A percentile compares a stretch with the other conserved stretches of the same genome.
Conservation (phyloP, 768 basidiomycete genomes). For the Fibroporia radiculosa region DNA sequence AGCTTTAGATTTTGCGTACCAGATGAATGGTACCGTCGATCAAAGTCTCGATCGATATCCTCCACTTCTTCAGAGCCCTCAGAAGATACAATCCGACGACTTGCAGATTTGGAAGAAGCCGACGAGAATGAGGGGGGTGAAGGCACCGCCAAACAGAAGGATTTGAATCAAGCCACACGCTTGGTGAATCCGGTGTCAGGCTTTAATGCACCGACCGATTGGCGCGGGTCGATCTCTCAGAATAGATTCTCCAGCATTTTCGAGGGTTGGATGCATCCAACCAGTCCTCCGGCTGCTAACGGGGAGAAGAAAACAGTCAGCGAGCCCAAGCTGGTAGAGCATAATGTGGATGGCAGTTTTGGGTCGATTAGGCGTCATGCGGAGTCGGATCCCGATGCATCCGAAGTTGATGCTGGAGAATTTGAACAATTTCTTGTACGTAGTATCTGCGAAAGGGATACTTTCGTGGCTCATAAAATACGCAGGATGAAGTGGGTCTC, state of each 20-base stretch:
- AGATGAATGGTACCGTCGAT: constrained; percentile 73
- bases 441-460: not conserved
- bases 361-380: not conserved
- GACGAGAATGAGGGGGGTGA: constrained; percentile 39
- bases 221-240: constrained; percentile 48
- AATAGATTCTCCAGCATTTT: constrained; percentile 59
- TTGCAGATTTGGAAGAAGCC: constrained; percentile 42
- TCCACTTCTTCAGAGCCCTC: constrained; percentile 41
- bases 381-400: constrained; percentile 16
- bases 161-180: constrained; percentile 24
- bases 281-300: constrained; percentile 30
- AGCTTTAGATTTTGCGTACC: constrained; percentile 62
- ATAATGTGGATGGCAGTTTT: constrained; percentile 28
- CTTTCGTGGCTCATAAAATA: constrained; percentile 1
- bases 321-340: constrained; percentile 56
- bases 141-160: constrained; percentile 53
- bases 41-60: constrained; percentile 47
- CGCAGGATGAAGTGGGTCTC: constrained; percentile 63
- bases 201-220: constrained; percentile 31
- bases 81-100: constrained; percentile 39
- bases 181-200: constrained; percentile 7
- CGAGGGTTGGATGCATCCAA: constrained; percentile 51
- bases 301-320: constrained; percentile 57
- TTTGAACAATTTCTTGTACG: constrained; percentile 71
- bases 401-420: constrained; percentile 21